Conservation (phyloP, 768 basidiomycete genomes). For the Goffeauzyma gilvescens region DNA sequence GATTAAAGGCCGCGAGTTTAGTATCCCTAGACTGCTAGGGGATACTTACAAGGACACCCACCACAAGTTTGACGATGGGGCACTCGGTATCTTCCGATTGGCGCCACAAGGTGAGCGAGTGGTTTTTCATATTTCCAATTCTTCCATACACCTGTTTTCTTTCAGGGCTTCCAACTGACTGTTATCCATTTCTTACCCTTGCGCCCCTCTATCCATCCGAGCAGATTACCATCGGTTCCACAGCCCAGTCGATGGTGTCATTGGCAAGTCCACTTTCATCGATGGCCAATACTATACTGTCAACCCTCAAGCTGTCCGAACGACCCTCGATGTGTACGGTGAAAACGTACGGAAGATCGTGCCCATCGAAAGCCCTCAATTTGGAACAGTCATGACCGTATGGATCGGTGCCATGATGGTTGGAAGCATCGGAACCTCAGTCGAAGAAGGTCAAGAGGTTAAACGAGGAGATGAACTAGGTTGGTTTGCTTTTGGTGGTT, state of each 20-base stretch:
- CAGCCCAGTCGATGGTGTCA: constrained; percentile 32
- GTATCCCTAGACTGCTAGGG: constrained; percentile 57
- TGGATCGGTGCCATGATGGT: constrained; percentile 39
- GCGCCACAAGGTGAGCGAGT: constrained; percentile 47
- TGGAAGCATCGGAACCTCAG: constrained; percentile 68
- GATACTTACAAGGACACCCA: constrained; percentile 52
- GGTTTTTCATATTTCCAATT: neutral
- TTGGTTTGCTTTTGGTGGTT: constrained; percentile 94
- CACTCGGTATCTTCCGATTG: constrained; percentile 64
- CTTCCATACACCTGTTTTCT: no score
- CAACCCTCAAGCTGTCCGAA: constrained; percentile 89
- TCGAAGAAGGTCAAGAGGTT: constrained; percentile 63
- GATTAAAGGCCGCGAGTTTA: constrained; percentile 95
- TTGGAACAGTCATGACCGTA: constrained; percentile 79
- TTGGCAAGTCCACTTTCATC: constrained; percentile 67
- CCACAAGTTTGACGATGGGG: constrained; percentile 57
- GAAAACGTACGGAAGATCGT: constrained; percentile 87
- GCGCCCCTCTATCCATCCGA: neutral
- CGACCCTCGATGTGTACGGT: constrained; percentile 74
- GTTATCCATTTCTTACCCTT: neutral
- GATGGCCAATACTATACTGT: constrained; percentile 91
- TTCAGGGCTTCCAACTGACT: neutral
- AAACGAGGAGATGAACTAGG: constrained; percentile 76
- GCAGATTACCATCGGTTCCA: constrained; percentile 76
- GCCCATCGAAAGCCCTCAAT: constrained; percentile 70